These are phyloP conservation scores for Amanita inopinata DNA, from an alignment of 768 basidiomycete genomes.

Conservation along the genomic window DNA sequence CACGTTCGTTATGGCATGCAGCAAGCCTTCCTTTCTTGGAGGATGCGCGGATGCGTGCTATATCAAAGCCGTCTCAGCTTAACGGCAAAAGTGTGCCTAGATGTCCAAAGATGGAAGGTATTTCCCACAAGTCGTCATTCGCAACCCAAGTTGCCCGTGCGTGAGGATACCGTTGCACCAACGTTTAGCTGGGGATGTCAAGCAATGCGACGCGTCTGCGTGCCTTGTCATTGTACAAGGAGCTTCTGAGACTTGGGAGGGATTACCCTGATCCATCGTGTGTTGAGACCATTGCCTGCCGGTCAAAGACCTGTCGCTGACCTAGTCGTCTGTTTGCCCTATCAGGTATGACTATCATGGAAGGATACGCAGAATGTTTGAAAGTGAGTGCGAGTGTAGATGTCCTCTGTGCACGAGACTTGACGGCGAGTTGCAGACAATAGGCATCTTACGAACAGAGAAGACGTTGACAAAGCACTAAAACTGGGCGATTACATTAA, in stretches of 20 bases:
- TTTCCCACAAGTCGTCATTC: too few species aligned
- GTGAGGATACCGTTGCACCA: too few species aligned
- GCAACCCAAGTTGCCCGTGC: too few species aligned
- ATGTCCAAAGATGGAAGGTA: too few species aligned
- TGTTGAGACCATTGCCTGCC: slow-evolving; percentile 22
- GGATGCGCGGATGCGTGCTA: too few species aligned
- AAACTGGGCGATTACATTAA: slow-evolving; percentile 77
- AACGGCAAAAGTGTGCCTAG: too few species aligned
- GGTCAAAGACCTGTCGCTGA: too few species aligned
- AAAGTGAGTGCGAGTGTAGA: slow-evolving; percentile 39
- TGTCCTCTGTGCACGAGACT: not conserved
- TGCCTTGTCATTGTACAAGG: slow-evolving; percentile 70
- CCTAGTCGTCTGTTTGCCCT: too few species aligned
- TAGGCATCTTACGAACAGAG: slow-evolving; percentile 47
- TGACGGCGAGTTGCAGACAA: slow-evolving; percentile 39
- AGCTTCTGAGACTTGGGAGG: slow-evolving; percentile 68
- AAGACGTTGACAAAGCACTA: slow-evolving; percentile 70
- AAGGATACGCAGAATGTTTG: slow-evolving; percentile 59
- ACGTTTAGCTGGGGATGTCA: too few species aligned
- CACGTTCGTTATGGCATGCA: too few species aligned
- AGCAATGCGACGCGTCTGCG: slow-evolving; percentile 45
- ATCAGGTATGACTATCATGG: slow-evolving; percentile 73
- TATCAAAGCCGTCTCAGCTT: too few species aligned
- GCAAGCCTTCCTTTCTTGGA: too few species aligned
- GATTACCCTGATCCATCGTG: slow-evolving; percentile 80